Conservation (phyloP, 2,329 filamentous ascomycete genomes). For the Hypomyces rosellus region DNA sequence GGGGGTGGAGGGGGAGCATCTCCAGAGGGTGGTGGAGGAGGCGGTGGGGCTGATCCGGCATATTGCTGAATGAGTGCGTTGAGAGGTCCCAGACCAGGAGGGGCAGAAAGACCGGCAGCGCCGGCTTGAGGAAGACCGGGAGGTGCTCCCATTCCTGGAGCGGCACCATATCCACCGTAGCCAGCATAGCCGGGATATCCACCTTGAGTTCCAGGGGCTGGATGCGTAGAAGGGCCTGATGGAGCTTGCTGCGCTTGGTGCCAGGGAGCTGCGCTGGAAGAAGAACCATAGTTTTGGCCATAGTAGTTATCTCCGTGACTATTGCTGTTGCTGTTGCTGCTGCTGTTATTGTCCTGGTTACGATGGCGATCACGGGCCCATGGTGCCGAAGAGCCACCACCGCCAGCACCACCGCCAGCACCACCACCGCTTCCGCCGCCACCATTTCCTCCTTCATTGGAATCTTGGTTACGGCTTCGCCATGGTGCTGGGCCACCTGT, state of each 20-base stretch:
- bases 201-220: slow-evolving; percentile 45
- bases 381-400: slow-evolving; percentile 46
- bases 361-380: slow-evolving; percentile 57
- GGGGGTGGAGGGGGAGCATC: slow-evolving; percentile 52
- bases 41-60: slow-evolving; percentile 46
- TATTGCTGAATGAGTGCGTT: slow-evolving; percentile 64
- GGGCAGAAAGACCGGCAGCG: slow-evolving; percentile 44
- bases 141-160: slow-evolving; percentile 35
- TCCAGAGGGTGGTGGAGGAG: slow-evolving; percentile 54
- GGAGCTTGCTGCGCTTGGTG: slow-evolving; percentile 18
- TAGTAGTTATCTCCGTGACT: slow-evolving; percentile 23
- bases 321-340: slow-evolving; percentile 13
- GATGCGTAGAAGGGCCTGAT: slow-evolving; percentile 34
- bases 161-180: slow-evolving; percentile 44
- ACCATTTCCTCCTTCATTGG: slow-evolving; percentile 38
- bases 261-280: slow-evolving; percentile 42
- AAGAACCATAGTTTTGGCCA: slow-evolving; percentile 17
- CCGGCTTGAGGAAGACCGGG: slow-evolving; percentile 37
- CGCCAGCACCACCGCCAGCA: slow-evolving; percentile 34
- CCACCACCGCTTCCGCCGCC: slow-evolving; percentile 33
- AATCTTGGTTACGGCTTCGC: slow-evolving; percentile 51
- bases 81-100: slow-evolving; percentile 52
- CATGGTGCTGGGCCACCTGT: slow-evolving; percentile 81
- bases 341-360: slow-evolving; percentile 30
- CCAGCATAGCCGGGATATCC: slow-evolving; percentile 50